phyloP scores from a whole-genome alignment of 495 filamentous ascomycete genomes.

The Tirmania nivea region DNA sequence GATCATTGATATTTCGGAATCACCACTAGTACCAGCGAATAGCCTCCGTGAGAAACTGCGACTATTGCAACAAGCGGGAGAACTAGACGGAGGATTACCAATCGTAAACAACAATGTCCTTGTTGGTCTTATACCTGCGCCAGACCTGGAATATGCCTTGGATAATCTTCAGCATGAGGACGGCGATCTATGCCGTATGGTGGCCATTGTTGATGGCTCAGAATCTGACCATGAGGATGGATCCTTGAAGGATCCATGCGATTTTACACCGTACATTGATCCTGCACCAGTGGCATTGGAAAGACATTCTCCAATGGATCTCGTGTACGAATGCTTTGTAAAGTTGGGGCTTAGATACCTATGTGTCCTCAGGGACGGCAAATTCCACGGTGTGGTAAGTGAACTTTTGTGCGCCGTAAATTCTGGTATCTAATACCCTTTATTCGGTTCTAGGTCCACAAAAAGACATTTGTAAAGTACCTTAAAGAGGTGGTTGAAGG shows the following conservation, averaged over 20 bases:
- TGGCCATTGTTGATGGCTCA: constrained; percentile 32
- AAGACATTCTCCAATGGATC: constrained; percentile 73
- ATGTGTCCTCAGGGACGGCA: constrained; percentile 64
- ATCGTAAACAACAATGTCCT: constrained; percentile 62
- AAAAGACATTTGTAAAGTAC: constrained; percentile 92
- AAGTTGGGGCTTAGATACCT: constrained; percentile 86
- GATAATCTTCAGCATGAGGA: constrained; percentile 60
- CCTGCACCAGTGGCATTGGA: constrained; percentile 75
- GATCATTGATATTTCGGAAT: constrained; percentile 69
- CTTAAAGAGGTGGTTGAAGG: constrained; percentile 28
- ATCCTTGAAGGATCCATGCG: constrained; percentile 37
- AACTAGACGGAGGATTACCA: constrained; percentile 79
- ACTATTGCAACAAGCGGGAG: constrained; percentile 58
- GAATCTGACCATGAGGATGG: constrained; percentile 36
- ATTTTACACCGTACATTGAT: constrained; percentile 85
- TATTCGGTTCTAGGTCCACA: constrained; percentile 40
- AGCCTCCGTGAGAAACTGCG: constrained; percentile 62
- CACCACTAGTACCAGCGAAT: constrained; percentile 50
- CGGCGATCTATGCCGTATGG: constrained; percentile 56
- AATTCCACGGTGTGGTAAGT: constrained; percentile 68
- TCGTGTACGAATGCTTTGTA: constrained; percentile 92
- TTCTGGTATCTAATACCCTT: constrained; percentile 12
- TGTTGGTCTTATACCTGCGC: constrained; percentile 76
- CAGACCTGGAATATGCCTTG: constrained; percentile 82
- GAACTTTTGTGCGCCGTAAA: not conserved